Percentiles rank a stretch among this genome's conserved stretches.
These are phyloP conservation scores for Nicotiana obtusifolia DNA, from an alignment of 257 asterid genomes.

Conservation along the genomic window DNA sequence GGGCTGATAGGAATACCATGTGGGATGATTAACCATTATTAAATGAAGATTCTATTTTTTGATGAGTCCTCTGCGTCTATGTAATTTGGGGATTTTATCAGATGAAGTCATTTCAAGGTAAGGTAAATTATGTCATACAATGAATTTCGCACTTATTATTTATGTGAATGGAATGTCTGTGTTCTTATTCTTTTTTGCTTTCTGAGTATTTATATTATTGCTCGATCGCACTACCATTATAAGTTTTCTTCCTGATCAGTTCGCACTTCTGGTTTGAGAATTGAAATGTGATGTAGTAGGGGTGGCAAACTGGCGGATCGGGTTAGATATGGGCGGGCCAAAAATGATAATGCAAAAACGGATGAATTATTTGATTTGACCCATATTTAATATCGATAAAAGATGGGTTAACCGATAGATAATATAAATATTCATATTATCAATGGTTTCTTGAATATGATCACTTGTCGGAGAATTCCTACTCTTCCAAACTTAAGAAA, in stretches of 20 bases:
- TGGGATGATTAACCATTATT: slow-evolving; percentile 2
- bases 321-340: no score
- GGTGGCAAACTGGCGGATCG: no score
- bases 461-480: no score
- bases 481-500: no score
- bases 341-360: no score
- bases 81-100: background rate
- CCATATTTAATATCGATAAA: no score
- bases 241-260: background rate
- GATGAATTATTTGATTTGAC: no score
- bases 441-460: no score
- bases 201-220: background rate
- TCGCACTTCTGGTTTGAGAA: no score
- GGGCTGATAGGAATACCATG: background rate
- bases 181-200: background rate
- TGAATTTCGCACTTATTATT: background rate
- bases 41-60: background rate
- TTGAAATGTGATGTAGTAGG: background rate
- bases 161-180: background rate
- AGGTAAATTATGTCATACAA: background rate
- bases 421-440: no score
- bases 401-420: no score
- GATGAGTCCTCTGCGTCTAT: background rate
- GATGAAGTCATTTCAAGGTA: background rate
- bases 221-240: background rate